Evolutionary conservation across 2,329 filamentous ascomycete genomes (phyloP), one percentile per base, ranked within the genome.

Genomic region (Ceratocystis diversiconidia): DNA sequence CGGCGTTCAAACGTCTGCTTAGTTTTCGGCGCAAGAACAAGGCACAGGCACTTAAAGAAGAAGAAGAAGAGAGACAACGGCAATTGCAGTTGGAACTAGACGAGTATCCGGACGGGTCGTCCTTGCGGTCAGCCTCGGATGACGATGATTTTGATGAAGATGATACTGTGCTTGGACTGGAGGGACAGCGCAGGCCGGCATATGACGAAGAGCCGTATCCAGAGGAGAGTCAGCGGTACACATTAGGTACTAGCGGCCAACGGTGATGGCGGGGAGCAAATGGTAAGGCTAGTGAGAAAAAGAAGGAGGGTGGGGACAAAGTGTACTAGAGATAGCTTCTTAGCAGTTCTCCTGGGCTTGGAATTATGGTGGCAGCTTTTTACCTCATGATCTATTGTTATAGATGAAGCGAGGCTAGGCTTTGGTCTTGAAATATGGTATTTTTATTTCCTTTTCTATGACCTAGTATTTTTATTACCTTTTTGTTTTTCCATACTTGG

Each of bases 401-500:
- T 62, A 62, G 61, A 50, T 52, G 22, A n/a, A 15, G 19, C 10
- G 55, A 32, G 12, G 7, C 46, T 62, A 32, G 12, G 7, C 46
- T 62, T 36, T 32, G 30, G 25, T 41, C 22, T 41, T 25, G 15
- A 52, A 50, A 62, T 17, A 46, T 62, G 10, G 19, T 43, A 43
- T 25, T 44, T n/a, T 62, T 30, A 59, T 59, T 32, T 57, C n/a
- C 52, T 30, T 17, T 62, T 62, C 28, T 22, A 46, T 62, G 6
- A 6, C 46, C 7, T 61, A 17, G 22, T 30, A 17, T 41, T 61
- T 44, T 62, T 62, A 73, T 76, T 64, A 17, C 7, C 25, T 57
- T 57, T 57, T 19, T n/a, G 32, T 59, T 36, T 12, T 15, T 57
- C 8, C 5, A 30, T n/a, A 17, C 1, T n/a, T 32, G 12, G 3